Evolutionary conservation across 73 alveolate genomes (phyloP).

Genomic region (Tetrahymena malaccensis): DNA sequence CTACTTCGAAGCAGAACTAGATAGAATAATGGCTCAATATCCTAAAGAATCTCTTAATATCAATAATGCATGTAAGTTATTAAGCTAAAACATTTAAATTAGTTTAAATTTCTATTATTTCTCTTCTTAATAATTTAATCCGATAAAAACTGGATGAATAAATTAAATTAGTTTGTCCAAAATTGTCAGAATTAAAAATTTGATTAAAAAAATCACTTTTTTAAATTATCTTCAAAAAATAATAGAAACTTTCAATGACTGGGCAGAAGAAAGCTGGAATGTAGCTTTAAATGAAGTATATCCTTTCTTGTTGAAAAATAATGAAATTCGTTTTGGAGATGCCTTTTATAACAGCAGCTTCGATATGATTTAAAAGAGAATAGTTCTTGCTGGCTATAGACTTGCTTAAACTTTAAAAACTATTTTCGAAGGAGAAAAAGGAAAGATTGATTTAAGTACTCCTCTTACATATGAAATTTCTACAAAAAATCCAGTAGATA

Average conservation of each 20-base stretch:
- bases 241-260: neutral
- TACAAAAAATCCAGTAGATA: too few relatives aligned
- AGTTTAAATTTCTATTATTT: too few relatives aligned
- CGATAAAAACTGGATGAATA: too few relatives aligned
- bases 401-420: neutral
- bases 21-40: neutral
- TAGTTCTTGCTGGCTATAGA: neutral
- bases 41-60: neutral
- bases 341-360: neutral
- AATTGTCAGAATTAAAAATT: neutral
- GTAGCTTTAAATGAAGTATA: neutral
- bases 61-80: neutral
- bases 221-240: neutral
- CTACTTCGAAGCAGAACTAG: neutral
- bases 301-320: neutral
- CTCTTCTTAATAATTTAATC: too few relatives aligned
- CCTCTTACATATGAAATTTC: neutral
- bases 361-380: neutral
- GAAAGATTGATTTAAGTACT: neutral
- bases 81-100: neutral
- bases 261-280: neutral
- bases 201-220: too few relatives aligned
- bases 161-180: too few relatives aligned
- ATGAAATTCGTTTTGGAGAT: neutral
- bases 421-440: neutral